Percentiles rank a stretch among this genome's conserved stretches.
Conservation (phyloP, 495 filamentous ascomycete genomes). For the Trichoderma erinaceum region DNA sequence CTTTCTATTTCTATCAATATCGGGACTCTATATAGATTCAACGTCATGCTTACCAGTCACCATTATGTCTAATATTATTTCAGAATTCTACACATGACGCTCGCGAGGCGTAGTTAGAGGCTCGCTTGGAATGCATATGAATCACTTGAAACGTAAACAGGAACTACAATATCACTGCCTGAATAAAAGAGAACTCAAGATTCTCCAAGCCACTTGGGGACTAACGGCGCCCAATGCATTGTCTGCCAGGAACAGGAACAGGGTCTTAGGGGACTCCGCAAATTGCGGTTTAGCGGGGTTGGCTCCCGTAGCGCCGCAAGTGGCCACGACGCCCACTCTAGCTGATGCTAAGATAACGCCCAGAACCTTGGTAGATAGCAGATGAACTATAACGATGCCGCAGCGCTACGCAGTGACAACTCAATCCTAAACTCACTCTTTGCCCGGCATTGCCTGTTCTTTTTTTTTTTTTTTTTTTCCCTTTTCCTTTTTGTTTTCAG, state of each 20-base stretch:
- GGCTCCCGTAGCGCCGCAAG: not conserved
- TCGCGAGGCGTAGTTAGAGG: no score
- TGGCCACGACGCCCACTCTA: slow-evolving; percentile 2
- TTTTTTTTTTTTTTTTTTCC: not conserved
- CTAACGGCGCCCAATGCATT: not conserved
- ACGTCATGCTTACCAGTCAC: not conserved
- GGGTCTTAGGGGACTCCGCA: not conserved
- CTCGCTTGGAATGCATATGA: no score
- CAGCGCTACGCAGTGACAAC: not conserved
- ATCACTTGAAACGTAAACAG: not conserved
- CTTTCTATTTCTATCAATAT: not conserved
- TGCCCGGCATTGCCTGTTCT: not conserved
- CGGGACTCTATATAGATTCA: not conserved
- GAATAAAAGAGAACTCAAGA: not conserved
- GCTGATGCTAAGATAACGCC: slow-evolving; percentile 6
- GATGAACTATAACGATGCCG: not conserved
- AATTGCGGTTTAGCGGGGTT: slow-evolving; percentile 8
- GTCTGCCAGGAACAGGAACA: slow-evolving; percentile 8
- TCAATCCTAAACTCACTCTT: not conserved
- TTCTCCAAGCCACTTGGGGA: not conserved
- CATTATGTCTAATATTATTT: not conserved
- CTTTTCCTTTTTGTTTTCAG: not conserved
- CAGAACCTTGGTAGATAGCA: not conserved
- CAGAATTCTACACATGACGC: not conserved
- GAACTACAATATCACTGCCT: not conserved